Conservation (phyloP, 1,139 yeast genomes). For the Candida tropicalis region DNA sequence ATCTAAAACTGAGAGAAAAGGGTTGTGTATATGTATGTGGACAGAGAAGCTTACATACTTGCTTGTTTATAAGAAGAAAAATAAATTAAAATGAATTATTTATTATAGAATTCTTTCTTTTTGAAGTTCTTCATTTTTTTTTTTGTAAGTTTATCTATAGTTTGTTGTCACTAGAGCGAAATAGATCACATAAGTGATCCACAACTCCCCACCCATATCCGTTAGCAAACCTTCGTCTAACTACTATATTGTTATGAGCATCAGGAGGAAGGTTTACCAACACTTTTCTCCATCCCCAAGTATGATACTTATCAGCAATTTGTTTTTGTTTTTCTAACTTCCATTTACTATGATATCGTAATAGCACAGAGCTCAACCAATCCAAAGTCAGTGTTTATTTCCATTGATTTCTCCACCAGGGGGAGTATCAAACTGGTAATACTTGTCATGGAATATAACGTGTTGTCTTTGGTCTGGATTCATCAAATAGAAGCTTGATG, state of each 20-base stretch:
- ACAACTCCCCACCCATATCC: slow-evolving; percentile 97
- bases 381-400: slow-evolving; percentile 14
- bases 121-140: too few relatives aligned
- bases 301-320: slow-evolving; percentile 87
- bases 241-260: slow-evolving; percentile 93
- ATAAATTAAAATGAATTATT: slow-evolving; percentile 7
- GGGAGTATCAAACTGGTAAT: slow-evolving; percentile 64
- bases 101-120: slow-evolving; percentile 11
- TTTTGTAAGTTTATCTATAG: slow-evolving; percentile 9
- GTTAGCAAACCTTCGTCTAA: slow-evolving; percentile 84
- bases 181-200: slow-evolving; percentile 39
- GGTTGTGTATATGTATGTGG: too few relatives aligned
- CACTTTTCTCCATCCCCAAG: slow-evolving; percentile 87
- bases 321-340: slow-evolving; percentile 63
- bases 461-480: slow-evolving; percentile 50
- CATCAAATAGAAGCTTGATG: slow-evolving; percentile 34
- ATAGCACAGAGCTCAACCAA: slow-evolving; percentile 14
- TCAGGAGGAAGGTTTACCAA: slow-evolving; percentile 86
- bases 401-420: slow-evolving; percentile 37
- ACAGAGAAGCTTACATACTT: background rate
- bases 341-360: slow-evolving; percentile 25
- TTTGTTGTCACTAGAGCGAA: slow-evolving; percentile 7
- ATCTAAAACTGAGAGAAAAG: too few relatives aligned
- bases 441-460: slow-evolving; percentile 77
- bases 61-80: slow-evolving; percentile 1